A percentile compares a stretch with the other conserved stretches of the same genome.
Conservation (phyloP, 2,329 filamentous ascomycete genomes). For the Trichoderma koningii region DNA sequence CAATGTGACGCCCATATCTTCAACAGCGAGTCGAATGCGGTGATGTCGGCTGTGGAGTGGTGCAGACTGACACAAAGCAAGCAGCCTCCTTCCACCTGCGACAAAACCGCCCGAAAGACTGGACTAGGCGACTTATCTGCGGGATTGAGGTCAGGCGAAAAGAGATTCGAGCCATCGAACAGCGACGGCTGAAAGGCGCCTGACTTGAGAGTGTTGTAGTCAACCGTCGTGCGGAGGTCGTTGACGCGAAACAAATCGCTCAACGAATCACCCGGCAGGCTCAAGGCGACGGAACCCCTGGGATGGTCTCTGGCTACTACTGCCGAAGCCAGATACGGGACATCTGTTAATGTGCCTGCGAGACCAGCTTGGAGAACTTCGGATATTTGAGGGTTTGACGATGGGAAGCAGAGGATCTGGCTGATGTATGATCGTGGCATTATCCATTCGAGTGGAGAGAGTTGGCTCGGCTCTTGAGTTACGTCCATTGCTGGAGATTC, state of each 20-base stretch:
- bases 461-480: background rate
- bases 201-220: background rate
- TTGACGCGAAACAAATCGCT: constrained; percentile 10
- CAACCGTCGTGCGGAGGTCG: background rate
- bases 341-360: constrained; percentile 1
- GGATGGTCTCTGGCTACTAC: background rate
- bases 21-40: constrained; percentile 8
- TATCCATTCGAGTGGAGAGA: constrained; percentile 23
- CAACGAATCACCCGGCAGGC: constrained; percentile 1
- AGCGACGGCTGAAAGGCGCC: background rate
- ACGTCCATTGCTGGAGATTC: no score
- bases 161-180: background rate
- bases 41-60: constrained; percentile 17
- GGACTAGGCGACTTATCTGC: background rate
- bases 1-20: constrained; percentile 24
- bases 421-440: constrained; percentile 24
- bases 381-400: constrained; percentile 15
- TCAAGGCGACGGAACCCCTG: constrained; percentile 9
- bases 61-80: constrained; percentile 8
- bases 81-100: constrained; percentile 11
- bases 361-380: constrained; percentile 12
- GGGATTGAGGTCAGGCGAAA: background rate
- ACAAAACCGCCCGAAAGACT: constrained; percentile 20
- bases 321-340: constrained; percentile 18
- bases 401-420: constrained; percentile 20